phyloP scores from a whole-genome alignment of 2,329 filamentous ascomycete genomes.

The Cladosporium sp. region DNA sequence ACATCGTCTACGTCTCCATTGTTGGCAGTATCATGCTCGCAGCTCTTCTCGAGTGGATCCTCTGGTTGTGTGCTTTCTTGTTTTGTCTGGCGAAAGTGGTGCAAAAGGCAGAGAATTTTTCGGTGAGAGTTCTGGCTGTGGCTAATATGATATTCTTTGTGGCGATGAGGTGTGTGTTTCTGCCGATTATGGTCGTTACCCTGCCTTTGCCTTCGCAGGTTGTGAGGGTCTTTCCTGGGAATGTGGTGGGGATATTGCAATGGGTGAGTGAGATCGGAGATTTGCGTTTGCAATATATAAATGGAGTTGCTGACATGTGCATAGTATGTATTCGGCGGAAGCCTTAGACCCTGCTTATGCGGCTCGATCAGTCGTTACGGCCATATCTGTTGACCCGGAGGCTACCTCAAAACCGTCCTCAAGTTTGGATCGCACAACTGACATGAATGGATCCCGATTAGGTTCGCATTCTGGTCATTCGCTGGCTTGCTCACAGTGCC shows the following conservation, averaged over 20 bases:
- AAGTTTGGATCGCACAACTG: neutral
- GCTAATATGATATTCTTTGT: constrained; percentile 74
- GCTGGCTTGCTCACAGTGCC: constrained; percentile 81
- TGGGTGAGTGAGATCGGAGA: constrained; percentile 52
- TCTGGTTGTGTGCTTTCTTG: constrained; percentile 91
- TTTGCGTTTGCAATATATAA: neutral
- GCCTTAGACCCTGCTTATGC: neutral
- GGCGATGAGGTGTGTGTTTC: constrained; percentile 79
- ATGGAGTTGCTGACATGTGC: neutral
- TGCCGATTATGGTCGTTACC: constrained; percentile 93
- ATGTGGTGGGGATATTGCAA: constrained; percentile 73
- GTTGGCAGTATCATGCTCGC: constrained; percentile 80
- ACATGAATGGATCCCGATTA: neutral
- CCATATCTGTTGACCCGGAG: neutral
- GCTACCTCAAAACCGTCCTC: too few relatives aligned
- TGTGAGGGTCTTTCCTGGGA: constrained; percentile 68
- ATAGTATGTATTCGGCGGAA: neutral
- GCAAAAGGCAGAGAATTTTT: constrained; percentile 85
- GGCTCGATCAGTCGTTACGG: neutral
- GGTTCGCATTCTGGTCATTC: constrained; percentile 91
- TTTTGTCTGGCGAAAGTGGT: constrained; percentile 91
- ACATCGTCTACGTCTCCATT: constrained; percentile 86
- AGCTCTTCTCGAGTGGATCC: constrained; percentile 87
- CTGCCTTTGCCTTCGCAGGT: constrained; percentile 76
- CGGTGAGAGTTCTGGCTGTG: constrained; percentile 74